Evolutionary conservation across 345 rosid species (phyloP), one percentile per base, ranked within the genome.

Genomic region (Cardiospermum halicacabum): DNA sequence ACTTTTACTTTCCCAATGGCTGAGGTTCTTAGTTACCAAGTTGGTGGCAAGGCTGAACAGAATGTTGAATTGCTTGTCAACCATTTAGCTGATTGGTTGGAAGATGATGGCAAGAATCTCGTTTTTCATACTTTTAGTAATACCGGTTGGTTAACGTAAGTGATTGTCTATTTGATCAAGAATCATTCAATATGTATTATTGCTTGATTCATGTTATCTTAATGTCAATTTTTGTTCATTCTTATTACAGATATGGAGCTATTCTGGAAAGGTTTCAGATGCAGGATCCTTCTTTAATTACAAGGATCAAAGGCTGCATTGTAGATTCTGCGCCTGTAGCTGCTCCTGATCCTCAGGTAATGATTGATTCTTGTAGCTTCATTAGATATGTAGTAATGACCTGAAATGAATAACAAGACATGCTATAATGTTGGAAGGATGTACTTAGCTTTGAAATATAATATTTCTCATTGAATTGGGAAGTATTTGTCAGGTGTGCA

Each of bases 321-420:
- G 90, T 94, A 22, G 99, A 94, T 78, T 94, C 99, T 68, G 99
- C 97, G 53, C 99, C 99, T 34, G 97, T 89, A 64, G 99, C 99
- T 11, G 83, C 84, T 47, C 84, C 96, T 68, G 99, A 94, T 67
- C 96, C 99, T 42, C 92, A 84, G 85, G 99, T 91, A 85, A 72
- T 60, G 84, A 74, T 60, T 65, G 54, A 57, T 53, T 47, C 68
- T 68, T 70, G 60, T 49, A 22, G 11, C 24, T 56, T n/a, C 58
- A 11, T 60, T 7, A 22, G 22, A 25, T 71, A 26, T 55, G 67
- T 26, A 47, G 39, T 16, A 18, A 49, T 32, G 43, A 69, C 53
- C 16, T 28, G 59, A 60, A 48, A 21, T 28, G 59, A 60, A 48
- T 40, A 36, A 10, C 4, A 13, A 28, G 56, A 19, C 24, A 30